phyloP scores from a whole-genome alignment of 2,329 filamentous ascomycete genomes.

The Trichoderma sp. region DNA sequence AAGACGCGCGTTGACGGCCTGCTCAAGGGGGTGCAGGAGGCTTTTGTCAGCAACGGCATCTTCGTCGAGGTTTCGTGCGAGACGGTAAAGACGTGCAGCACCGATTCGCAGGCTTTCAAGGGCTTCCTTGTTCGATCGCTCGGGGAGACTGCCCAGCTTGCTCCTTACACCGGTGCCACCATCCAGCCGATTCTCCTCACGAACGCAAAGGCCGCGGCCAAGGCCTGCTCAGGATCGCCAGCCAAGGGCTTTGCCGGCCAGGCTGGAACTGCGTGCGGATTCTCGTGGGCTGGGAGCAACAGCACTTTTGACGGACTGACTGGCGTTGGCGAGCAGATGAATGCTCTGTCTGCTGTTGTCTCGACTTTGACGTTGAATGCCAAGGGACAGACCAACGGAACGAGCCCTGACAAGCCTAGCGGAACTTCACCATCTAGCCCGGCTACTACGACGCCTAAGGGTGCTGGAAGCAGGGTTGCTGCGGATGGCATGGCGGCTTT shows the following conservation, averaged over 20 bases:
- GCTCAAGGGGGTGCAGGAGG: constrained; percentile 35
- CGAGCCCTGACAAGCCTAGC: not conserved
- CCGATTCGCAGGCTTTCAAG: constrained; percentile 64
- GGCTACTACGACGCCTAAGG: not conserved
- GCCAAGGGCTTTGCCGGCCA: constrained; percentile 45
- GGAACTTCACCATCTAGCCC: not conserved
- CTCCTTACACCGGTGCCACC: constrained; percentile 50
- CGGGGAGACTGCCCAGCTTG: constrained; percentile 51
- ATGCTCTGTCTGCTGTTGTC: constrained; percentile 57
- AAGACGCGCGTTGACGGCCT: constrained; percentile 46
- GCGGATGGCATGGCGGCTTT: not conserved
- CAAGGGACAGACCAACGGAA: not conserved
- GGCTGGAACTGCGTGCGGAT: constrained; percentile 51
- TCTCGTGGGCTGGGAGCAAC: constrained; percentile 53
- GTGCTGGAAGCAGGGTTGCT: not conserved
- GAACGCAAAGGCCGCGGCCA: constrained; percentile 54
- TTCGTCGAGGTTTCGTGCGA: constrained; percentile 70
- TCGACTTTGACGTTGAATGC: constrained; percentile 21
- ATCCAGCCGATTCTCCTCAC: constrained; percentile 53
- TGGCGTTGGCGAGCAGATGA: constrained; percentile 61
- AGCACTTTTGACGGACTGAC: constrained; percentile 51
- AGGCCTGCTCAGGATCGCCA: constrained; percentile 51
- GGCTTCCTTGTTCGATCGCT: constrained; percentile 60
- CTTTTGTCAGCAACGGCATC: constrained; percentile 48
- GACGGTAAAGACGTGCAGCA: constrained; percentile 53